Evolutionary conservation across 2,329 filamentous ascomycete genomes (phyloP), one percentile per base, ranked within the genome.

Genomic region (Myriosclerotinia duriaeana): DNA sequence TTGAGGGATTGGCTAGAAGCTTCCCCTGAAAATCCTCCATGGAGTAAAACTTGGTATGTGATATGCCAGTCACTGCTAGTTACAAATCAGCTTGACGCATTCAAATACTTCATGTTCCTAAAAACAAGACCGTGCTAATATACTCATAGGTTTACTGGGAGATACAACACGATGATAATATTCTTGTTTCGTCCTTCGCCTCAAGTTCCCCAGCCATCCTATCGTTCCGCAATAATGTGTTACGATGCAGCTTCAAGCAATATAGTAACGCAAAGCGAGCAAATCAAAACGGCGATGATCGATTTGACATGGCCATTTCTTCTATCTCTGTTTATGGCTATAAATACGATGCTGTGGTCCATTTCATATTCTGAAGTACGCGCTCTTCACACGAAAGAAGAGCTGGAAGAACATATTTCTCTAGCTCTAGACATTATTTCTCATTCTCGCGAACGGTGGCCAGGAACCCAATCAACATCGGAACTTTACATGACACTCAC

Each of bases 241-340:
- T 97, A 90, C 74, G 88, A 95, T 55, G 93, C 92, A 52, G 89
- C 92, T 56, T 84, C 88, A 14, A 91, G 87, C 77, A 93, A 97
- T 75, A 91, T 97, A 72, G 84, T 89, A 71, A 87, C 94, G 76
- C 89, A 93, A 54, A 87, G 87, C 75, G 88, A 90, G 73, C 93
- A 97, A 77, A 89, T 97, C 74, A 85, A 89, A 71, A 87, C 85
- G 20, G 84, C 85, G 17, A 88, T 87, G 30, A 87, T 95, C 14
- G 94, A 97, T 75, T 83, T 97, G 68, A 97, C 93, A 0, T 98
- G 94, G 94, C 89, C 97, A 53, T 97, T 97, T 74, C 87, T 96
- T 1, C 85, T 97, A 67, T 88, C 90, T 26, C 84, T 98, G 52
- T 97, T 96, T 79, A 95, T 96, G 87, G 88, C 91, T 5, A 84